Base-by-base conservation (phyloP, 108 stramenopile genomes). In the Pseudonitzschia multistriata region DNA sequence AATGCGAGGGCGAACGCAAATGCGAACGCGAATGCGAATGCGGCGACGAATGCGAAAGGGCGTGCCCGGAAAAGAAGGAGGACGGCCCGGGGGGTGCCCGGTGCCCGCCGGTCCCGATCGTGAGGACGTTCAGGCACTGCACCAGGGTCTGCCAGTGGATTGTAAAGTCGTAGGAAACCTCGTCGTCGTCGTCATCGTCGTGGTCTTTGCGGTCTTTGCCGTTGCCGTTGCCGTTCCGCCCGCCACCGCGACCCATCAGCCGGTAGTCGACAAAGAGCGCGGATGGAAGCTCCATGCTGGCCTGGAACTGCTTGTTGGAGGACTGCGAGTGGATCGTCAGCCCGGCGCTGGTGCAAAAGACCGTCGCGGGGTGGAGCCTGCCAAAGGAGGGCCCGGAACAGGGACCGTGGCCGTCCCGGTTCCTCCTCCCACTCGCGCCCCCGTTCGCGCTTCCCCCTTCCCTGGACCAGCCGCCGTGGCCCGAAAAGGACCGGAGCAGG, bases 301-400 rank as follows among this genome's bases (percentile, higher is more conserved):
- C 52, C 66, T 74, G 73, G 55, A 74, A 67, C 49, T 74, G 73
- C 49, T 65, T 50, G 52, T 67, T 61, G 57, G 25, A 28, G 7
- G 73, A 65, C 40, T 72, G 71, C 21, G 71, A 39, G 64, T 72
- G 71, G 54, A 72, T 72, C 14, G 71, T 72, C 15, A 72, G 13
- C 6, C 34, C 49, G 30, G 17, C 57, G n/a, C 33, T 28, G 49
- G 49, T 54, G 33, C 50, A 50, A 72, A 64, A 72, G 0, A 72
- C 22, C 22, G 71, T 72, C 63, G 47, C 47, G 22, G 63, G 63
- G 21, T 59, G 57, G 33, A 59, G 57, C 13, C 35, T 59, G 34
- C 35, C 13, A n/a, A n/a, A n/a, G n/a, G n/a, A n/a, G n/a, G n/a
- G n/a, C n/a, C n/a, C n/a, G n/a, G n/a, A n/a, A n/a, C n/a, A n/a